A percentile compares a stretch with the other conserved stretches of the same genome.
Conservation (phyloP, 2,329 filamentous ascomycete genomes). For the Exophiala lecanii-corni region DNA sequence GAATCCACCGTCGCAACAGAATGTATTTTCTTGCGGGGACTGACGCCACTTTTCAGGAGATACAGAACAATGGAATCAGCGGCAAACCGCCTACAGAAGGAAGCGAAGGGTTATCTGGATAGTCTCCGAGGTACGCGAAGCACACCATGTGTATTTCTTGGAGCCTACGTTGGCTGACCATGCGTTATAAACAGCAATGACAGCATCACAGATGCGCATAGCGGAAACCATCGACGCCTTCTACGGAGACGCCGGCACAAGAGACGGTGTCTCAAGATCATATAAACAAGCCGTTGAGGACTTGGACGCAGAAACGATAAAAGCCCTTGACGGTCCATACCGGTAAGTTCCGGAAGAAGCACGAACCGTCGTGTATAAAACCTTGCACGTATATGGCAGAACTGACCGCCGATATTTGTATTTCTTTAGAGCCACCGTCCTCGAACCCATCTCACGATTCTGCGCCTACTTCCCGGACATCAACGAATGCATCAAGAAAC, state of each 20-base stretch:
- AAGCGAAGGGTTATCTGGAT: constrained; percentile 96
- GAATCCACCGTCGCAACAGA: too few relatives aligned
- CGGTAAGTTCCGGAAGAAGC: too few relatives aligned
- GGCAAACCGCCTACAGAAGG: constrained; percentile 86
- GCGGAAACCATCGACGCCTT: constrained; percentile 99
- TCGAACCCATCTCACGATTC: constrained; percentile 93
- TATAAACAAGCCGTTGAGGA: constrained; percentile 99
- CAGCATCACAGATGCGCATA: constrained; percentile 97
- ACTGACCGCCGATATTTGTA: too few relatives aligned
- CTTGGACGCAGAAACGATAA: constrained; percentile 95
- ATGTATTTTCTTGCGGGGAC: too few relatives aligned
- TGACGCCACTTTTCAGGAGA: constrained; percentile 68
- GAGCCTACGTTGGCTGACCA: too few relatives aligned
- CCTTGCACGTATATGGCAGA: too few relatives aligned
- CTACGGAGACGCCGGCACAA: constrained; percentile 92
- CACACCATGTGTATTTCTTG: too few relatives aligned
- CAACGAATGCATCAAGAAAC: constrained; percentile 99
- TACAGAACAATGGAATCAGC: constrained; percentile 98
- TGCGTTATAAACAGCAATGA: constrained; percentile 84
- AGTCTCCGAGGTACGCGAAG: constrained; percentile 71
- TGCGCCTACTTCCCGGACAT: constrained; percentile 98
- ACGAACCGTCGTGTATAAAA: too few relatives aligned
- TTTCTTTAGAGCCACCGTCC: constrained; percentile 67
- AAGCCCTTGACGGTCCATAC: constrained; percentile 94
- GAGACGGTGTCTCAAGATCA: constrained; percentile 89